These are phyloP conservation scores for Hypoxylon sp. DNA, from an alignment of 2,329 filamentous ascomycete species.

Conservation along the genomic window DNA sequence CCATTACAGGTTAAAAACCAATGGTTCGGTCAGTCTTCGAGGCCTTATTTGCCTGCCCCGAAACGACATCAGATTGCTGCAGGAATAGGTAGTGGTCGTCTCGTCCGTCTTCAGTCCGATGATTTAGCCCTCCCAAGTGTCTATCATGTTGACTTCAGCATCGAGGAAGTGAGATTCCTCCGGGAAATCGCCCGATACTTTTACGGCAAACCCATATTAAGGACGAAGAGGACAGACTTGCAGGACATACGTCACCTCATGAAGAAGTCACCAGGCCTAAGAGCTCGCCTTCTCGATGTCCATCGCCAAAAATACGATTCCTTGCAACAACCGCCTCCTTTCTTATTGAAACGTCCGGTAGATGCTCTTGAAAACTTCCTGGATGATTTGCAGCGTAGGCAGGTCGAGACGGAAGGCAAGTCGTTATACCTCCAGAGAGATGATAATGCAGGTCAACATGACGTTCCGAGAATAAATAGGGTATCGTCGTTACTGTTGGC, in stretches of 20 bases:
- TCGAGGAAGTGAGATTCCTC: conserved; percentile 41
- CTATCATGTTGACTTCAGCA: conserved; percentile 45
- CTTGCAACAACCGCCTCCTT: conserved; percentile 32
- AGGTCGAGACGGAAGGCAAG: conserved; percentile 29
- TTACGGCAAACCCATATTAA: conserved; percentile 31
- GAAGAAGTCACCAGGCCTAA: conserved; percentile 37
- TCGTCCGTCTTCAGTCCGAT: conserved; percentile 15
- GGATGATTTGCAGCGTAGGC: conserved; percentile 46
- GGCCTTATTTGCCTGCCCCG: conserved; percentile 40
- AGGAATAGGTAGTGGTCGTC: conserved; percentile 18
- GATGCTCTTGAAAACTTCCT: conserved; percentile 51
- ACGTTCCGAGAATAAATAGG: conserved; percentile 43
- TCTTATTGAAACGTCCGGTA: conserved; percentile 40
- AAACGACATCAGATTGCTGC: conserved; percentile 34
- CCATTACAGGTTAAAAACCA: conserved; percentile 21
- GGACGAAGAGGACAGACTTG: conserved; percentile 19
- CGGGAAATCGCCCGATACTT: conserved; percentile 38
- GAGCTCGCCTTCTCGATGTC: conserved; percentile 27
- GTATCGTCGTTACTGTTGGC: conserved; percentile 56
- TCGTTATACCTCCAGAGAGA: conserved; percentile 47
- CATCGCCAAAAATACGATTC: conserved; percentile 35
- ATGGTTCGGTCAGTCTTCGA: conserved; percentile 36
- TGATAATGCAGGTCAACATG: conserved; percentile 42
- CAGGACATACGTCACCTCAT: conserved; percentile 44
- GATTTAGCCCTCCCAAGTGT: conserved; percentile 25